These are phyloP conservation scores for Dothidotthia symphoricarpi DNA, from an alignment of 2,329 filamentous ascomycete genomes.

Conservation along the genomic window DNA sequence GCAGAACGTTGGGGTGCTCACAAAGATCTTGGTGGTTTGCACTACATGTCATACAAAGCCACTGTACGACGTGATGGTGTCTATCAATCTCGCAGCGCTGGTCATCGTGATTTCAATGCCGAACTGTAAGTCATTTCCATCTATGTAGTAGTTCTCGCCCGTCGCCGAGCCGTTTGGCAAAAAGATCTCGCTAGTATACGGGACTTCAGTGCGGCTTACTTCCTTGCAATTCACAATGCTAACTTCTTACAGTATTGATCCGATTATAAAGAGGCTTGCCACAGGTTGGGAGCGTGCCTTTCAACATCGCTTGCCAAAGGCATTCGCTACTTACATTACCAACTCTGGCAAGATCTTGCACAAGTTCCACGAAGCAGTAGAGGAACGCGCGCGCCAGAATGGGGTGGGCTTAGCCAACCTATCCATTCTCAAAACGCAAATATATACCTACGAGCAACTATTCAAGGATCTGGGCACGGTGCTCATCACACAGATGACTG, in stretches of 20 bases:
- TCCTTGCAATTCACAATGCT: neutral
- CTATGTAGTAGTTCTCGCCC: neutral
- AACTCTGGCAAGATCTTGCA: slow-evolving; percentile 35
- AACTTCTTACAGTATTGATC: slow-evolving; percentile 26
- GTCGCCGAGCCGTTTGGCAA: too few relatives aligned
- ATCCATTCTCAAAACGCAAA: slow-evolving; percentile 43
- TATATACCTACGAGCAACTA: slow-evolving; percentile 44
- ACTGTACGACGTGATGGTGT: slow-evolving; percentile 53
- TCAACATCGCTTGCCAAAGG: slow-evolving; percentile 43
- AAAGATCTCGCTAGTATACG: too few relatives aligned
- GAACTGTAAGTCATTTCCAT: slow-evolving; percentile 26
- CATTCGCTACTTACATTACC: slow-evolving; percentile 40
- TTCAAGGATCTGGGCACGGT: slow-evolving; percentile 41
- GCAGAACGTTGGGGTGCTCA: slow-evolving; percentile 40
- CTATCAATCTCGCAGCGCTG: slow-evolving; percentile 41
- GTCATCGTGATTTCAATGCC: slow-evolving; percentile 44
- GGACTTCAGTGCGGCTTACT: too few relatives aligned
- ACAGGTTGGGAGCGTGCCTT: slow-evolving; percentile 49
- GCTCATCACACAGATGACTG: slow-evolving; percentile 43
- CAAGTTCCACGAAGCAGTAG: slow-evolving; percentile 46
- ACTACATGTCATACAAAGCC: slow-evolving; percentile 58
- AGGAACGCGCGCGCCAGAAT: slow-evolving; percentile 39
- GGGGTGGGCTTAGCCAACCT: slow-evolving; percentile 45
- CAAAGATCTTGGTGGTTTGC: slow-evolving; percentile 47
- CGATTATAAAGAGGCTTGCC: slow-evolving; percentile 43